Base-by-base conservation (phyloP, 169 alveolate species). In the Plasmodium malariae region DNA sequence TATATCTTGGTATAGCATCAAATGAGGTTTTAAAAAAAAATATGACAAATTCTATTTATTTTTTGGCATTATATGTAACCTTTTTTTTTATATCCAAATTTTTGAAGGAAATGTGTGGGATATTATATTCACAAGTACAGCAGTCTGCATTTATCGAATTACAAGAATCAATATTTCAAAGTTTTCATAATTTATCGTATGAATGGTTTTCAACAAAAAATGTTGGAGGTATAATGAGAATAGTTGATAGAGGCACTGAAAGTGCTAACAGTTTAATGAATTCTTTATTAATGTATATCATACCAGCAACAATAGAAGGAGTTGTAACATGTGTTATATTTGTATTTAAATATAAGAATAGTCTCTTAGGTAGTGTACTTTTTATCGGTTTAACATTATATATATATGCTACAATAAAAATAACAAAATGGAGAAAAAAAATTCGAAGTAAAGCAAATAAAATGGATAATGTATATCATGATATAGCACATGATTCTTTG, bases 401-500 rank as follows among this genome's bases (percentile, higher is more conserved):
- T 57, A 83, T 60, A 67, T 83, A 83, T 36, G 71, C 92, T 12
- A 94, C 95, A 0, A 88, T 94, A 59, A 57, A 88, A 51, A 88
- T 78, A 11, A 92, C 96, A 2, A 86, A 94, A 63, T 87, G 94
- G 94, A 65, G 96, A 26, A 92, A 86, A 54, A 90, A 88, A 86
- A 93, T 92, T 21, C 72, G 95, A 34, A 89, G 57, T 7, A 92
- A 89, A 17, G 94, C 88, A 54, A 89, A 85, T 40, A 87, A 93
- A 80, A 92, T 90, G 86, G 96, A 94, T 40, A 93, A 94, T 37
- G 95, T 93, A 28, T 89, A 93, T 89, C 96, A 94, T 80, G 91
- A 83, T 60, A 83, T 93, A 45, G 87, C 94, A 19, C 93, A 86
- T 71, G 96, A 94, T 59, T 92, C 94, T 1, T 63, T 94, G 54